Base-by-base conservation (phyloP, 1,284 basidiomycete genomes). In the Apiotrichum brassicae region DNA sequence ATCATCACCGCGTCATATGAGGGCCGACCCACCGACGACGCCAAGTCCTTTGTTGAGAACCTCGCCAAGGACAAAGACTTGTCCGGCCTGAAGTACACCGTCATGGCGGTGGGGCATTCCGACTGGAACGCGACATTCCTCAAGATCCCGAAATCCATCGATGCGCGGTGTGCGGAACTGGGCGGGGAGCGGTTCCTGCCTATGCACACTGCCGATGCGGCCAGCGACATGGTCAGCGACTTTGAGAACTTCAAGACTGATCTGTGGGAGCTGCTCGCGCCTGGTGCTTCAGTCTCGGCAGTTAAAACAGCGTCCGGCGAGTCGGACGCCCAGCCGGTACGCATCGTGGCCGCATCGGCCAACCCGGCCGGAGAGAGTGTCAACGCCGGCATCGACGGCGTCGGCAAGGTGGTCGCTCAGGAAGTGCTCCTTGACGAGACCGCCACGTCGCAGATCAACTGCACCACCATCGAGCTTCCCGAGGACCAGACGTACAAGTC, bases 111-210 rank as follows among this genome's bases (percentile, higher is more conserved):
- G 43, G 79, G 79, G 5, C 78, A 80, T 61, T 73, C 71, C 48
- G 79, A 80, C 58, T 81, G 79, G 79, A 73, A 71, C 18, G 60
- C 70, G 34, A 80, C 79, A 2, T 80, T 75, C 64, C 79, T 80
- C 63, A 67, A 71, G 18, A 76, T 81, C 25, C 79, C 79, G 9
- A 75, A 45, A 43, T 56, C 76, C 4, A 67, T 77, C 52, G 78
- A 80, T 59, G 57, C 65, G 13, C 54, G 65, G 12, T 56, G 80
- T 9, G 73, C 64, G 30, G 59, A 69, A 43, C 66, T 65, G 26
- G 78, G 78, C 4, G 78, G 64, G 14, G 66, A 66, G 47, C 66
- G 77, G 19, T 61, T 81, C 8, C 43, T 45, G 41, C 41, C 40
- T 4, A 41, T 56, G 19, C 32, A 25, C 22, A n/a, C 35, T 1